Evolutionary conservation across 2,329 filamentous ascomycete species (phyloP).

Genomic region (Pseudogymnoascus sp.): DNA sequence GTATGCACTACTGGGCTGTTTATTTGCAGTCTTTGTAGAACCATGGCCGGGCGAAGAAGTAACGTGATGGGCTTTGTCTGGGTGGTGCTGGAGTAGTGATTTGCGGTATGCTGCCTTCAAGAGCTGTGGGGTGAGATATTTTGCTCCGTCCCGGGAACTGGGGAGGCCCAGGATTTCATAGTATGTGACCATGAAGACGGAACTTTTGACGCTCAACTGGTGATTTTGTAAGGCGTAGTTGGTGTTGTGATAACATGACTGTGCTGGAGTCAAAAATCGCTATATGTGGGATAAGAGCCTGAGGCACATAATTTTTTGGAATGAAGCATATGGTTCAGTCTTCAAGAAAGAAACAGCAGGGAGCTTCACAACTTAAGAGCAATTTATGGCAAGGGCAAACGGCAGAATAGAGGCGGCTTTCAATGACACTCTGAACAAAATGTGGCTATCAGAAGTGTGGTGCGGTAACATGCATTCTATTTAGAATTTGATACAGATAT

Average conservation of each 20-base stretch:
- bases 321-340: not conserved
- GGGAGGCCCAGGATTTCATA: conserved; percentile 54
- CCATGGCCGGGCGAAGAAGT: conserved; percentile 15
- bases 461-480: conserved; percentile 8
- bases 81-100: conserved; percentile 57
- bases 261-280: not conserved
- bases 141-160: conserved; percentile 37
- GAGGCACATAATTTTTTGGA: conserved; percentile 1
- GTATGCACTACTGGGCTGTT: conserved; percentile 30
- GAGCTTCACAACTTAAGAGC: not conserved
- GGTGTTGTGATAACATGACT: not conserved
- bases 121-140: conserved; percentile 37
- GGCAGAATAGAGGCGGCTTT: not conserved
- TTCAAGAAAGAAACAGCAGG: not conserved
- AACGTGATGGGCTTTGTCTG: conserved; percentile 42
- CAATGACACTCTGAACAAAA: not conserved
- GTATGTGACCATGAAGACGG: conserved; percentile 37
- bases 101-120: conserved; percentile 57
- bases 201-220: not conserved
- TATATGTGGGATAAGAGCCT: not conserved
- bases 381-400: not conserved
- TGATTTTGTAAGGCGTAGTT: not conserved
- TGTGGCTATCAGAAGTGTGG: not conserved
- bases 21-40: conserved; percentile 3
- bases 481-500: conserved; percentile 4